A percentile compares a stretch with the other conserved stretches of the same genome.
These are phyloP conservation scores for Corylus americana DNA, from an alignment of 306 rosid genomes.

Conservation along the genomic window DNA sequence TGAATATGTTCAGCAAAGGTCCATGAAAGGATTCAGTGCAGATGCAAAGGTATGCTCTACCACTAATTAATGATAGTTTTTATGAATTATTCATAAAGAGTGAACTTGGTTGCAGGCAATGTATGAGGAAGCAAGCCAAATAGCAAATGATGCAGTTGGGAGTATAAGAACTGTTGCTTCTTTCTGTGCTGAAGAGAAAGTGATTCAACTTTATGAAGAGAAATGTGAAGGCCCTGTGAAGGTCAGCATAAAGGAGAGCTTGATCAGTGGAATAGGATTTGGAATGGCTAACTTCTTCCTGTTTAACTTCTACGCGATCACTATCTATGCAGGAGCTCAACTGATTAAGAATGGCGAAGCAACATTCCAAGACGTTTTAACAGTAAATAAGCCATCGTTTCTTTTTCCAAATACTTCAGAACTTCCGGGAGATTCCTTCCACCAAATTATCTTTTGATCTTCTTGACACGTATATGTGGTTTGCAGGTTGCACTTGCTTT, in stretches of 20 bases:
- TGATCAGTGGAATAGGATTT: conserved; percentile 84
- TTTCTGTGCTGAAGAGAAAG: conserved; percentile 87
- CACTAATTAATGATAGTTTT: background rate
- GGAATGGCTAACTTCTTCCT: conserved; percentile 72
- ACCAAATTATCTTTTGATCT: background rate
- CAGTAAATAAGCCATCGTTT: conserved; percentile 35
- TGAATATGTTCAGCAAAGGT: conserved; percentile 68
- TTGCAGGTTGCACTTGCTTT: conserved; percentile 83
- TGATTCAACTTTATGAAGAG: conserved; percentile 72
- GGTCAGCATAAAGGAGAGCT: conserved; percentile 70
- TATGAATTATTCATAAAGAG: conserved; percentile 1
- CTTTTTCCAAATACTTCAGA: conserved; percentile 2
- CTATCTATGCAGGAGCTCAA: conserved; percentile 80
- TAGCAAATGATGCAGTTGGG: conserved; percentile 90
- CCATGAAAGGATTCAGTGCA: conserved; percentile 84
- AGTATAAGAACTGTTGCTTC: conserved; percentile 92
- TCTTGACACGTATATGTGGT: background rate
- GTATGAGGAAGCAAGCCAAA: conserved; percentile 95
- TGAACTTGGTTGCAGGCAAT: conserved; percentile 51
- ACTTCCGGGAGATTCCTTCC: background rate
- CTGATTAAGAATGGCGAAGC: conserved; percentile 50
- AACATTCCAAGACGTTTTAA: conserved; percentile 62
- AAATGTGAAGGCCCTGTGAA: conserved; percentile 82
- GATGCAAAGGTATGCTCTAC: conserved; percentile 71
- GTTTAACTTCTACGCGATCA: conserved; percentile 65